Evolutionary conservation across 2,329 filamentous ascomycete species (phyloP), one percentile per base, ranked within the genome.

Genomic region (Aspergillus hortae): DNA sequence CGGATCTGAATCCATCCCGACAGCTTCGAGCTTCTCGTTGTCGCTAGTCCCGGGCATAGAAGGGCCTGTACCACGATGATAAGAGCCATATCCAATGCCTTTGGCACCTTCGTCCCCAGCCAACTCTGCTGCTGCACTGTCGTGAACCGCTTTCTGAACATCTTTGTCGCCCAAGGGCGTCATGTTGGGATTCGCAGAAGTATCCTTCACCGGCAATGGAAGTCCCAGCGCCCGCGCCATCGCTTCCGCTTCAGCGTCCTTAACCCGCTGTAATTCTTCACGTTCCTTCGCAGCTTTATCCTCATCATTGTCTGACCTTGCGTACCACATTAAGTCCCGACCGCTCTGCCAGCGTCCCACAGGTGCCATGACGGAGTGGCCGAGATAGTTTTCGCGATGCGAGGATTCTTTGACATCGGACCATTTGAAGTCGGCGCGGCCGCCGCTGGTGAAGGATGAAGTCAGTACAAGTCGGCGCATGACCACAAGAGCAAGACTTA

Each of bases 381-480:
- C 92, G 6, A 96, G 87, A 70, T 87, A 88, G 69, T 87, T 96
- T 72, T 99, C 92, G 71, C 94, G 91, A 66, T 96, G 92, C 19
- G 82, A 77, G 46, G 91, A 95, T 59, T 80, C 85, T 69, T 92
- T 87, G 67, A 99, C 92, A 61, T 96, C 91, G 59, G 92, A 89
- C 94, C 94, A 97, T 74, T 87, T 92, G 77, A 99, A 99, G 72
- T 96, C 91, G 72, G 88, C 88, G 67, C 80, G 81, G 55, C 94
- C 94, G 66, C 94, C 94, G 60, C 94, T 82, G 55, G 35, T 43
- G 19, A 46, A 51, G 12, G 46, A 40, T 60, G 54, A 58, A 52
- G 40, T 52, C 45, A 33, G 23, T 6, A 27, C 3, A 11, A 38
- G 30, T 14, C 2, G 36, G 10, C 30, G 7, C 46, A n/a, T 2